Base-by-base conservation (phyloP, 495 filamentous ascomycete species). In the Polyplosphaeria fusca region DNA sequence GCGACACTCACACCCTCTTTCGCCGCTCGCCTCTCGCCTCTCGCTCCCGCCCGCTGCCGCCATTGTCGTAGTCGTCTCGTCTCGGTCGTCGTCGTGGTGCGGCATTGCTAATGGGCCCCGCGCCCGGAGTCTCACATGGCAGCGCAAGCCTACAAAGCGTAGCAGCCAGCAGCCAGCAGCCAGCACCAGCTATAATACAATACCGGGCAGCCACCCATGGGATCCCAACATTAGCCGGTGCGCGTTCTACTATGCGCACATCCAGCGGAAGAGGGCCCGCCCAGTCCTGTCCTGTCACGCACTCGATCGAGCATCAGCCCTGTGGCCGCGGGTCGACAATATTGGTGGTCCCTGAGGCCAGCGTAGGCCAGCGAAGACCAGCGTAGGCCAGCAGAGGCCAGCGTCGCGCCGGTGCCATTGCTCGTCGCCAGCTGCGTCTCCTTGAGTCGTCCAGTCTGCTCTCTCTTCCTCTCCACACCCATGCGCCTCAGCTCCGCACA, bases 261-360 rank as follows among this genome's bases (percentile, higher is more conserved):
- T 63, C 52, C 52, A 40, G 46, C 51, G 52, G 58, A 57, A 51
- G 26, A 51, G 45, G 28, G 30, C 27, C 58, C 51, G 56, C 37
- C 58, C 40, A 55, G 44, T 45, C 41, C 47, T 52, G 59, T 52
- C 53, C 11, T 46, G 18, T 20, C n/a, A n/a, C n/a, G n/a, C n/a
- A n/a, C n/a, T n/a, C n/a, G n/a, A n/a, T n/a, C n/a, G n/a, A n/a
- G 32, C 28, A 41, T 63, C 59, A 63, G 59, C 59, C 59, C 59
- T 63, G 59, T 53, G 52, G 53, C 38, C n/a, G n/a, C n/a, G n/a
- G n/a, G n/a, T n/a, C n/a, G n/a, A n/a, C n/a, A n/a, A n/a, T n/a
- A n/a, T n/a, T n/a, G n/a, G n/a, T n/a, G n/a, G n/a, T n/a, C n/a
- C n/a, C n/a, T n/a, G n/a, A n/a, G n/a, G n/a, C n/a, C n/a, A n/a